Conservation (phyloP, 768 basidiomycete species). For the Mycena galericulata region DNA sequence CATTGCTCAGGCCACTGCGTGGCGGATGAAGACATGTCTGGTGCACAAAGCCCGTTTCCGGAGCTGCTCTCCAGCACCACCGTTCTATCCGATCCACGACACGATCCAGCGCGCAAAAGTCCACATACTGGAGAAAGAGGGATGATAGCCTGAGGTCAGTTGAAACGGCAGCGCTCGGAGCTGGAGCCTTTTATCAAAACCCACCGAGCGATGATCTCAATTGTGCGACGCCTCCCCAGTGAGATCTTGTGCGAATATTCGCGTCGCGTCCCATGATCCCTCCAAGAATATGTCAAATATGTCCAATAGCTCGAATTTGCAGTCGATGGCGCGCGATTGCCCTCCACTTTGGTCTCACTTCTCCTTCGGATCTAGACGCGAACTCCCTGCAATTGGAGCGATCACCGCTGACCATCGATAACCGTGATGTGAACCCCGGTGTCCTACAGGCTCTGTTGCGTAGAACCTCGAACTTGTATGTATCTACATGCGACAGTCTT, state of each 20-base stretch:
- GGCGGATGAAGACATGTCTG: too few relatives aligned
- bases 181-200: not conserved
- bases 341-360: slow-evolving; percentile 8
- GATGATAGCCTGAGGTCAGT: not conserved
- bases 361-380: not conserved
- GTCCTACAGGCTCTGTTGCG: slow-evolving; percentile 8
- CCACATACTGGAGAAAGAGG: not conserved
- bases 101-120: not conserved
- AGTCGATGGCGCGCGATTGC: slow-evolving; percentile 18
- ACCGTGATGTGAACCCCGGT: not conserved
- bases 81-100: not conserved
- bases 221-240: slow-evolving; percentile 13
- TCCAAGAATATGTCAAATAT: not conserved
- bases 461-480: too few relatives aligned
- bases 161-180: not conserved
- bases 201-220: slow-evolving; percentile 2
- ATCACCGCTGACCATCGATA: not conserved
- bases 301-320: not conserved
- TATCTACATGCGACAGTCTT: not conserved
- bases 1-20: too few relatives aligned
- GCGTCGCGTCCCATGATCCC: not conserved
- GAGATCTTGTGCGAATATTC: slow-evolving; percentile 25
- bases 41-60: not conserved
- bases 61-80: not conserved
- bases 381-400: not conserved